A percentile compares a stretch with the other conserved stretches of the same genome.
Evolutionary conservation across 768 basidiomycete species (phyloP).

Genomic region (Mycena filopes): DNA sequence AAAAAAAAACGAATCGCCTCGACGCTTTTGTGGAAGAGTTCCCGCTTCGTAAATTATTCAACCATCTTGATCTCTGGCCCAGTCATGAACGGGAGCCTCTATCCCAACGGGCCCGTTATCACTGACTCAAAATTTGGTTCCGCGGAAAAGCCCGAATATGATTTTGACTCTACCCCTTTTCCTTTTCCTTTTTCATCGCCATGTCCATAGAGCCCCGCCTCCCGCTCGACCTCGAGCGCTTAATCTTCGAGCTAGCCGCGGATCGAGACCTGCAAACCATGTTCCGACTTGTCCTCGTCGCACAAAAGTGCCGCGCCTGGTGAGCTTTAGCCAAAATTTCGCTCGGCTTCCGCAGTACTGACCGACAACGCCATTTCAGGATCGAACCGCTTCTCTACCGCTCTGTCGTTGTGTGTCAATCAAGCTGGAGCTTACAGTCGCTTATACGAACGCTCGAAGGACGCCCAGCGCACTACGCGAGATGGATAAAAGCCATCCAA

Average conservation of each 20-base stretch:
- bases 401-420: slow-evolving; percentile 24
- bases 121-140: slow-evolving; percentile 31
- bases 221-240: slow-evolving; percentile 30
- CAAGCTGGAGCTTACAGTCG: slow-evolving; percentile 25
- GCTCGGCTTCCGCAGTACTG: not conserved
- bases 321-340: not conserved
- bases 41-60: too few species aligned
- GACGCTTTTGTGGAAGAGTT: not conserved
- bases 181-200: not conserved
- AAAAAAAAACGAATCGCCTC: not conserved
- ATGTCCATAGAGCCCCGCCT: slow-evolving; percentile 21
- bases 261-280: slow-evolving; percentile 2
- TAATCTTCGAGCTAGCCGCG: slow-evolving; percentile 16
- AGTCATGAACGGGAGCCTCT: not conserved
- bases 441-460: slow-evolving; percentile 23
- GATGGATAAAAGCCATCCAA: slow-evolving; percentile 16
- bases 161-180: not conserved
- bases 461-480: slow-evolving; percentile 1
- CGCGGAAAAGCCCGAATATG: slow-evolving; percentile 17
- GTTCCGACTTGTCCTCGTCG: slow-evolving; percentile 28
- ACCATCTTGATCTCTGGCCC: not conserved
- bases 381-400: slow-evolving; percentile 30
- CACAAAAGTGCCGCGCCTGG: slow-evolving; percentile 27
- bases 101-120: slow-evolving; percentile 12
- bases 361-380: slow-evolving; percentile 9